These are phyloP conservation scores for Phytophthora chlamydospora DNA, from an alignment of 352 stramenopile species.

Conservation along the genomic window DNA sequence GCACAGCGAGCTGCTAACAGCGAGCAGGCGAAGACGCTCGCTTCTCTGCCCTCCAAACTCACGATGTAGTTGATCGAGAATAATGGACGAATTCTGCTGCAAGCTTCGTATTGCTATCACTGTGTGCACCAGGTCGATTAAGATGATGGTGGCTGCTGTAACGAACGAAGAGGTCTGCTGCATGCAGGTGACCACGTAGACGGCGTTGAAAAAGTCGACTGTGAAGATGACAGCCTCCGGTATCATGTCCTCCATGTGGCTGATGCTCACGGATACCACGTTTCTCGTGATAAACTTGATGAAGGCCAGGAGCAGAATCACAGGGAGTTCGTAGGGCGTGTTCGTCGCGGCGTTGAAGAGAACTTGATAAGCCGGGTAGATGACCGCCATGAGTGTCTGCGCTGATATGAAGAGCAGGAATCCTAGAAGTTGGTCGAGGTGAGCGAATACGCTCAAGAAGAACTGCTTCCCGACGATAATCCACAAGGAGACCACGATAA, in stretches of 20 bases:
- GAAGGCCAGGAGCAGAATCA: slow-evolving; percentile 4
- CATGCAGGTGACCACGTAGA: slow-evolving; percentile 9
- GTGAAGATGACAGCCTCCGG: slow-evolving; percentile 14
- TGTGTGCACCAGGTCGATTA: no score
- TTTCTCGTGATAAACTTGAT: slow-evolving; percentile 11
- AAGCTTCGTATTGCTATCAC: no score
- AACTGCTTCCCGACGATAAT: no score
- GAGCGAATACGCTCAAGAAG: neutral
- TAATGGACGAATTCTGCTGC: no score
- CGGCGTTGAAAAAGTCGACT: slow-evolving; percentile 20
- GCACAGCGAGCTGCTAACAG: no score
- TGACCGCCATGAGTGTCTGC: slow-evolving; percentile 1
- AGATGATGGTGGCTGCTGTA: no score
- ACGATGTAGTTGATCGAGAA: no score
- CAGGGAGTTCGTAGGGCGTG: slow-evolving; percentile 13
- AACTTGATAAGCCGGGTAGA: slow-evolving; percentile 13
- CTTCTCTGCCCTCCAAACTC: no score
- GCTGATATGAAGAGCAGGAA: neutral
- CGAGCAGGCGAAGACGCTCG: no score
- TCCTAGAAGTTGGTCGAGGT: neutral
- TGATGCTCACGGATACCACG: neutral
- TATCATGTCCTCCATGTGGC: slow-evolving; percentile 22
- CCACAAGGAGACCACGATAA: no score
- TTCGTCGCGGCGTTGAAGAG: slow-evolving; percentile 2
- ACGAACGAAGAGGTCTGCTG: no score